Percentiles rank a stretch among this genome's conserved stretches.
Conservation (phyloP, 1,139 yeast genomes). For the Blastobotrys illinoisensis region DNA sequence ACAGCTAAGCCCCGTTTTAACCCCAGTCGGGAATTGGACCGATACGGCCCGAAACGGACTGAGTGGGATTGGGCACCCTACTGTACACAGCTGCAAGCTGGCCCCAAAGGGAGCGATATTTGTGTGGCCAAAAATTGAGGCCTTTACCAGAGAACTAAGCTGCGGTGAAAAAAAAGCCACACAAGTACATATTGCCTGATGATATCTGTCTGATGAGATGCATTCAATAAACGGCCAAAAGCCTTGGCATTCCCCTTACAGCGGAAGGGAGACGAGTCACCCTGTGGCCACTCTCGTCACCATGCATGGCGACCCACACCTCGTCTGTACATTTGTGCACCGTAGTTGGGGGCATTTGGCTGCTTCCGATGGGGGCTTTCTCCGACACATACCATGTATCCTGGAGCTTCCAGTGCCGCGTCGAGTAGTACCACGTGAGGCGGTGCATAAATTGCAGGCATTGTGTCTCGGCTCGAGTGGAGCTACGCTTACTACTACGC, state of each 20-base stretch:
- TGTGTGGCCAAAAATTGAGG: too few relatives aligned
- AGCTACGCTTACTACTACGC: too few relatives aligned
- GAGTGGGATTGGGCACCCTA: not conserved
- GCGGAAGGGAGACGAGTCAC: not conserved
- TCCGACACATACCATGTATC: not conserved
- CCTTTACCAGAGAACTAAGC: too few relatives aligned
- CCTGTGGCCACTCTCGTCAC: not conserved
- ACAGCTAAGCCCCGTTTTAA: not conserved
- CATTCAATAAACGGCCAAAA: not conserved
- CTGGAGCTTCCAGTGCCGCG: not conserved
- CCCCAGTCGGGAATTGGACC: not conserved
- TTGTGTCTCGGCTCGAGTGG: not conserved
- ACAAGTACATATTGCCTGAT: too few relatives aligned
- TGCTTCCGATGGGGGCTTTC: not conserved
- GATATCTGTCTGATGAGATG: not conserved
- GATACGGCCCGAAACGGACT: not conserved
- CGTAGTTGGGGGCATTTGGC: too few relatives aligned
- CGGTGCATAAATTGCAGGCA: not conserved
- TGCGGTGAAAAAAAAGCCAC: not conserved
- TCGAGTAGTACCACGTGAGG: not conserved
- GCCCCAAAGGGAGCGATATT: too few relatives aligned
- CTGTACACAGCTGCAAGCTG: too few relatives aligned
- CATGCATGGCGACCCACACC: not conserved
- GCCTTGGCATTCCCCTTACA: not conserved
- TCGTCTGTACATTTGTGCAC: not conserved